Percentiles rank a stretch among this genome's conserved stretches.
Conservation (phyloP, 2,329 filamentous ascomycete species). For the Sarocladium brachiariae region DNA sequence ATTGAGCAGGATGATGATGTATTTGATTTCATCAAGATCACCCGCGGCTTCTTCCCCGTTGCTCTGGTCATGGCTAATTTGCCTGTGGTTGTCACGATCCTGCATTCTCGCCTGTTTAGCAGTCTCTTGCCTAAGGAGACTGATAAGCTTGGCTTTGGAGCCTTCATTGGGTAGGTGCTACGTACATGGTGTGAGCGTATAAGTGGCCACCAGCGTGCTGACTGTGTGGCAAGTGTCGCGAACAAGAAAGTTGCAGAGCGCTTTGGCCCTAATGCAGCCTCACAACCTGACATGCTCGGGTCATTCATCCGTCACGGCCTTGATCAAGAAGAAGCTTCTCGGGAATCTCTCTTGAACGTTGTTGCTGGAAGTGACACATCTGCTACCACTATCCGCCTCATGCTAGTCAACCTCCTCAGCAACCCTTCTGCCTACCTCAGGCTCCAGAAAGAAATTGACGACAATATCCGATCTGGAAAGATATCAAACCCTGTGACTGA, state of each 20-base stretch:
- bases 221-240: slow-evolving; percentile 5
- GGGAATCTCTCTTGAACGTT: slow-evolving; percentile 27
- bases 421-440: slow-evolving; percentile 37
- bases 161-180: slow-evolving; percentile 24
- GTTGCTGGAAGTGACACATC: slow-evolving; percentile 33
- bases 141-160: slow-evolving; percentile 32
- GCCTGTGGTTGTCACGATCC: slow-evolving; percentile 32
- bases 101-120: slow-evolving; percentile 34
- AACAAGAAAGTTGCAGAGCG: slow-evolving; percentile 16
- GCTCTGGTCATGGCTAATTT: slow-evolving; percentile 36
- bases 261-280: slow-evolving; percentile 15
- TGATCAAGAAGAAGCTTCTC: slow-evolving; percentile 19
- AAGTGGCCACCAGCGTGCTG: neutral
- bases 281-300: slow-evolving; percentile 31
- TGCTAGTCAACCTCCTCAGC: slow-evolving; percentile 45
- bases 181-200: neutral
- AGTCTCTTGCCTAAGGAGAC: slow-evolving; percentile 32
- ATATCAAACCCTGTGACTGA: slow-evolving; percentile 33
- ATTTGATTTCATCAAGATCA: slow-evolving; percentile 40
- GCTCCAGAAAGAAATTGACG: slow-evolving; percentile 27
- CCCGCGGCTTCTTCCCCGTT: slow-evolving; percentile 33
- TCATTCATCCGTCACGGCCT: slow-evolving; percentile 34
- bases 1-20: slow-evolving; percentile 40
- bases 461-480: slow-evolving; percentile 12
- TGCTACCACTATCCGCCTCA: slow-evolving; percentile 46